phyloP scores from a whole-genome alignment of 192 early-diverging fungal species.

The Podila verticillata region DNA sequence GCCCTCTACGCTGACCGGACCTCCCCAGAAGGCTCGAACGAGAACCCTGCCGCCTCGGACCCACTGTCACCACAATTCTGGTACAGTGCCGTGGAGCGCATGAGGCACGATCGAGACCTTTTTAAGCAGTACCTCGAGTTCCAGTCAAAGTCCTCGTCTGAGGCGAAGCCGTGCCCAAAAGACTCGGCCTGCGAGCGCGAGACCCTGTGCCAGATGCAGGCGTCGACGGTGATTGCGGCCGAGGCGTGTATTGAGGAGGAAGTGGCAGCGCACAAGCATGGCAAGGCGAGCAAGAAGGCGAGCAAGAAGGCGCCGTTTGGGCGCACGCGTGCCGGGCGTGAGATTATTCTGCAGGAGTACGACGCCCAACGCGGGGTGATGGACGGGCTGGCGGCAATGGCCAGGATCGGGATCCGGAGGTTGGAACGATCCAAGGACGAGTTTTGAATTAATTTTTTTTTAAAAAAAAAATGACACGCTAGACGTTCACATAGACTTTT shows the following conservation, averaged over 20 bases:
- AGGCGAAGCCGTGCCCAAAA: conserved; percentile 12
- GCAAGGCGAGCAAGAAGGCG: conserved; percentile 11
- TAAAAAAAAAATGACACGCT: too few species aligned
- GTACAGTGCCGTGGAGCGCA: conserved; percentile 53
- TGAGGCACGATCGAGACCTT: conserved; percentile 30
- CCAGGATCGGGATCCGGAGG: background rate
- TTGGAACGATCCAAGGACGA: background rate
- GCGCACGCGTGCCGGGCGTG: conserved; percentile 13
- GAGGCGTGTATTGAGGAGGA: conserved; percentile 5
- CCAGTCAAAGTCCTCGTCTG: conserved; percentile 47
- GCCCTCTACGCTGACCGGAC: conserved; percentile 33
- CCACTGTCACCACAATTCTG: conserved; percentile 60
- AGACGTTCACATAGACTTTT: too few species aligned
- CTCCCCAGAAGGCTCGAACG: background rate
- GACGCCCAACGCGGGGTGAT: conserved; percentile 7
- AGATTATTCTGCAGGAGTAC: conserved; percentile 12
- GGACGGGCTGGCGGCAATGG: background rate
- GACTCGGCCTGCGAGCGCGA: conserved; percentile 21
- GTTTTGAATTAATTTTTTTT: background rate
- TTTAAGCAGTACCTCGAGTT: conserved; percentile 57
- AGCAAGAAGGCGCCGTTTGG: conserved; percentile 14
- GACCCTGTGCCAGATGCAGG: conserved; percentile 43
- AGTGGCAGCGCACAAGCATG: too few species aligned
- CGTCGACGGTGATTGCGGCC: conserved; percentile 30
- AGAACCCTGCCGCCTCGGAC: background rate